phyloP scores from a whole-genome alignment of 495 filamentous ascomycete genomes.

The Talaromyces thailandensis region DNA sequence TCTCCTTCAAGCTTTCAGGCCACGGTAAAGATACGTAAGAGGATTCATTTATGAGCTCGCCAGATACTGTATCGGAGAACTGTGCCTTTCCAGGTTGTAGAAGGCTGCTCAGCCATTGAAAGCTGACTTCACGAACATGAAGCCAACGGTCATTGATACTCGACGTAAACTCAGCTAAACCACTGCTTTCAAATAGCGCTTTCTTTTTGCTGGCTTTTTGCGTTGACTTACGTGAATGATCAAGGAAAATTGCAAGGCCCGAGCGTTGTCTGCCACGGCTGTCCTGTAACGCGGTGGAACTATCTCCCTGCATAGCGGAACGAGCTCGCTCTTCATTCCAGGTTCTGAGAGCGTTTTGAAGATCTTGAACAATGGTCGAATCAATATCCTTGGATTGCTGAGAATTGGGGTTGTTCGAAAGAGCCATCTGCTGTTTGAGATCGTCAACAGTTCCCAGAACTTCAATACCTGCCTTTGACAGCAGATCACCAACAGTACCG shows the following conservation, averaged over 20 bases:
- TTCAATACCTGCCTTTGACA: slow-evolving; percentile 58
- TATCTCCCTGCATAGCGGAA: slow-evolving; percentile 46
- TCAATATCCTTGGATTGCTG: slow-evolving; percentile 8
- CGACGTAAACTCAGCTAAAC: slow-evolving; percentile 46
- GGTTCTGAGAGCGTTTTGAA: slow-evolving; percentile 40
- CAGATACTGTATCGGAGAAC: slow-evolving; percentile 9
- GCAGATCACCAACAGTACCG: slow-evolving; percentile 52
- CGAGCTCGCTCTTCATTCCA: slow-evolving; percentile 56
- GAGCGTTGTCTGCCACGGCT: slow-evolving; percentile 40
- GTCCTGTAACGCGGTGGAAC: slow-evolving; percentile 36
- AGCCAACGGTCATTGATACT: slow-evolving; percentile 45
- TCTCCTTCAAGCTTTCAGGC: slow-evolving; percentile 63
- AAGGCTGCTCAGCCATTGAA: slow-evolving; percentile 56
- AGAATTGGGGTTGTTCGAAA: slow-evolving; percentile 5
- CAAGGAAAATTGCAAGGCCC: slow-evolving; percentile 66
- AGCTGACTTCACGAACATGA: slow-evolving; percentile 52
- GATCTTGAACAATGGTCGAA: slow-evolving; percentile 36
- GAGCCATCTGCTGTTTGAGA: slow-evolving; percentile 22
- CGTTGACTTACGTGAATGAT: slow-evolving; percentile 59
- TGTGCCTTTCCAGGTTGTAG: slow-evolving; percentile 31
- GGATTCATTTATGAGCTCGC: slow-evolving; percentile 26
- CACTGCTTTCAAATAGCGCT: slow-evolving; percentile 45
- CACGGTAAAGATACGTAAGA: slow-evolving; percentile 59
- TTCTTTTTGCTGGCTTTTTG: slow-evolving; percentile 41
- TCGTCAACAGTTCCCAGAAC: slow-evolving; percentile 33